These are phyloP conservation scores for Hypericum perforatum DNA, from an alignment of 345 rosid species.

Conservation along the genomic window DNA sequence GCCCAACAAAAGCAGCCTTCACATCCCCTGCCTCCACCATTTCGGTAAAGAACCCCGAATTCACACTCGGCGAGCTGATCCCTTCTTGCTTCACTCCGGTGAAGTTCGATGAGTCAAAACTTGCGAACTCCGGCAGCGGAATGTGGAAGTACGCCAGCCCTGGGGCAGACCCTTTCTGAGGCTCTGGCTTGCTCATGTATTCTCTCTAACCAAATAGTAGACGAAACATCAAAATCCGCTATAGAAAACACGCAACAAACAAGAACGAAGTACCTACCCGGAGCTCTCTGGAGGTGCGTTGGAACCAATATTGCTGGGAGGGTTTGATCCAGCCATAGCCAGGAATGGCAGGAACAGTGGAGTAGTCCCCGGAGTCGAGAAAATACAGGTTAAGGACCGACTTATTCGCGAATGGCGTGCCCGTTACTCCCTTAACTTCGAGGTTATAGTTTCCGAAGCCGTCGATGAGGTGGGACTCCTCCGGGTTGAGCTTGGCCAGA, in stretches of 20 bases:
- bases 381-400: constrained; percentile 78
- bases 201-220: constrained; percentile 26
- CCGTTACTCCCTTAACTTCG: constrained; percentile 58
- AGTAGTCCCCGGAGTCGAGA: constrained; percentile 79
- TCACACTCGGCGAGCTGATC: constrained; percentile 56
- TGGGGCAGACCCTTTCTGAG: constrained; percentile 59
- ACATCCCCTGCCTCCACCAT: constrained; percentile 73
- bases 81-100: constrained; percentile 66
- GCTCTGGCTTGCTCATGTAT: constrained; percentile 33
- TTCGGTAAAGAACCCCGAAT: constrained; percentile 84
- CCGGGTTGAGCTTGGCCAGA: constrained; percentile 62
- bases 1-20: constrained; percentile 82
- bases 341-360: constrained; percentile 38
- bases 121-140: constrained; percentile 67
- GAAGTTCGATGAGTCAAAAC: constrained; percentile 46
- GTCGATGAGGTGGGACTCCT: constrained; percentile 38
- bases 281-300: constrained; percentile 59
- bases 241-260: no score
- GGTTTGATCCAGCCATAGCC: constrained; percentile 89
- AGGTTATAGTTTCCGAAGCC: constrained; percentile 93
- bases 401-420: constrained; percentile 57
- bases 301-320: constrained; percentile 82
- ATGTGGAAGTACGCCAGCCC: constrained; percentile 90
- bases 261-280: constrained; percentile 28
- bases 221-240: neutral